Percentiles rank a stretch among this genome's conserved stretches.
These are phyloP conservation scores for Alternaria incomplexa DNA, from an alignment of 2,329 filamentous ascomycete genomes.

Conservation along the genomic window DNA sequence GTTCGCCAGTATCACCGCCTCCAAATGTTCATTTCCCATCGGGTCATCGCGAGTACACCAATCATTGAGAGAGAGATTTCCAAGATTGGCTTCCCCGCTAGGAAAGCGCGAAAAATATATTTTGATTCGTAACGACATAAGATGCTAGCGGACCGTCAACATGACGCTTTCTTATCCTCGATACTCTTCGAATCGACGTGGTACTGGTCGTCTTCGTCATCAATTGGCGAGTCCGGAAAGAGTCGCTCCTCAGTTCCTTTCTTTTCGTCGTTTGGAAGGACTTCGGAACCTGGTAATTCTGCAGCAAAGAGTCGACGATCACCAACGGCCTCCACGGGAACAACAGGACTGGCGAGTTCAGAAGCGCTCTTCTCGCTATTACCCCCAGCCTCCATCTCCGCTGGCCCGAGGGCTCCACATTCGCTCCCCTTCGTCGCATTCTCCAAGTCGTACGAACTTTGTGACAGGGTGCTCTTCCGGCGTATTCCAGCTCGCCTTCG, in stretches of 20 bases:
- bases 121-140: not conserved
- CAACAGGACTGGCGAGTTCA: constrained; percentile 19
- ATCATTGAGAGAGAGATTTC: not conserved
- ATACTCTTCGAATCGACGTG: not conserved
- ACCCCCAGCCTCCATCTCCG: constrained; percentile 5
- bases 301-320: constrained; percentile 10
- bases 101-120: not conserved
- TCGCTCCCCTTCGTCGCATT: constrained; percentile 5
- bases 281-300: constrained; percentile 18
- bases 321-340: constrained; percentile 8
- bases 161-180: constrained; percentile 10
- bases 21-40: constrained; percentile 12
- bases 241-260: constrained; percentile 15
- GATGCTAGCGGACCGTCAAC: not conserved
- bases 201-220: constrained; percentile 8
- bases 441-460: constrained; percentile 19
- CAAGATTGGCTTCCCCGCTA: not conserved
- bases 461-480: constrained; percentile 4
- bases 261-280: not conserved
- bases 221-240: constrained; percentile 18
- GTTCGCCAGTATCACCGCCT: constrained; percentile 12
- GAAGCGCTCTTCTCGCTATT: constrained; percentile 4
- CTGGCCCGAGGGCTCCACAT: not conserved
- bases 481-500: constrained; percentile 6
- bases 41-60: not conserved